Evolutionary conservation across 768 basidiomycete species (phyloP), one percentile per base, ranked within the genome.

Genomic region (Leccinum sublutescens): DNA sequence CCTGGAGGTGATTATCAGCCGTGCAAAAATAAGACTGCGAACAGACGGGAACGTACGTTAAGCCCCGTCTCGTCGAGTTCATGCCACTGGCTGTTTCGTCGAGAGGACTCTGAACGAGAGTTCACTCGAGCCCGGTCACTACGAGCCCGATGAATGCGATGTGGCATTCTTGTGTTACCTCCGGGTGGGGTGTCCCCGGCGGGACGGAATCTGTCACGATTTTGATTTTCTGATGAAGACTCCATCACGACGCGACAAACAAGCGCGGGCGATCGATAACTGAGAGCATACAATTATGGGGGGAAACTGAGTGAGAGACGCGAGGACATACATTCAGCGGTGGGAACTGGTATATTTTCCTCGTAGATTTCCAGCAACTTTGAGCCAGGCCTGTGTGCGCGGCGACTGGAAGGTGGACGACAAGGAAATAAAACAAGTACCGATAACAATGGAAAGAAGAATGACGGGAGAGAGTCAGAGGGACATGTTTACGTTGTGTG

Each of bases 11-110:
- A 38, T 53, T 27, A 36, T 56, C 56, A 54, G 66, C 29, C 10
- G 7, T 12, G 23, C 17, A 1, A 19, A 19, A 48, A 38, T 4
- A 2, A 15, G 38, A 38, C 2, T 21, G 21, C 23, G 0, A 33
- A 31, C 21, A 27, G 15, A 47, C n/a, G 45, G 47, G 7, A 53
- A 70, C 84, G 36, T 65, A 86, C 86, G 63, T 86, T 77, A 31
- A 79, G 63, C 0, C 78, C 85, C 49, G 78, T 72, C 68, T 85
- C 82, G 64, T 87, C 85, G 29, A 87, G 72, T 25, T 74, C 78
- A 54, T 80, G 78, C n/a, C 38, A 40, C 17, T n/a, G 17, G 38
- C 70, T 62, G 21, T 61, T 64, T 33, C 34, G 23, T 31, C 38
- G 64, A 23, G 66, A 56, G 19, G 43, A 7, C 2, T 52, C 56